These are phyloP conservation scores for Epichloe aotearoae DNA, from an alignment of 2,329 filamentous ascomycete species.

Conservation along the genomic window DNA sequence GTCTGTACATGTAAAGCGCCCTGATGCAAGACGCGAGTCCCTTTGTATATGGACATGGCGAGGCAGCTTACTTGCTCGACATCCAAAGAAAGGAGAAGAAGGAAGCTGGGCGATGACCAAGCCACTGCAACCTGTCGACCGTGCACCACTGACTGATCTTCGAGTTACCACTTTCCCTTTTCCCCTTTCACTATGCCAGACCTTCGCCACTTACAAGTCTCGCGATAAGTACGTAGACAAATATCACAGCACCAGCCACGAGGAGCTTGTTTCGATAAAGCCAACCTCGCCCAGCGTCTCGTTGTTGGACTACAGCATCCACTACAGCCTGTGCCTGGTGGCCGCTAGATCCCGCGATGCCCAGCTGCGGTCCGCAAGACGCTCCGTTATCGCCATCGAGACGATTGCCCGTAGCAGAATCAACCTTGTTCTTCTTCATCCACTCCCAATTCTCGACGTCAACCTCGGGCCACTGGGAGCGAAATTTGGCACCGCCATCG, in stretches of 20 bases:
- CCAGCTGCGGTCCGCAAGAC: constrained; percentile 38
- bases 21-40: background rate
- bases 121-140: background rate
- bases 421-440: constrained; percentile 75
- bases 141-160: background rate
- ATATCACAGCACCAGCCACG: constrained; percentile 54
- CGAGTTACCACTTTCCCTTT: background rate
- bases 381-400: constrained; percentile 33
- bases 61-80: background rate
- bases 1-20: background rate
- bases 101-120: background rate
- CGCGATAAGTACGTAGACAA: constrained; percentile 73
- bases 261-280: constrained; percentile 66
- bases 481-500: constrained; percentile 85
- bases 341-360: constrained; percentile 48
- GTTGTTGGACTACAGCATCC: constrained; percentile 62
- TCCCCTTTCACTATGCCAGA: constrained; percentile 8
- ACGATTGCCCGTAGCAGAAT: constrained; percentile 58
- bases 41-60: background rate
- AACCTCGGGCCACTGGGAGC: constrained; percentile 76
- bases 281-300: constrained; percentile 75
- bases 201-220: constrained; percentile 49
- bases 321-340: constrained; percentile 57
- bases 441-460: constrained; percentile 84
- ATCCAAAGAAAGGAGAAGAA: background rate